Evolutionary conservation across 768 basidiomycete genomes (phyloP), one percentile per base, ranked within the genome.

Genomic region (Gymnopilus junonius): DNA sequence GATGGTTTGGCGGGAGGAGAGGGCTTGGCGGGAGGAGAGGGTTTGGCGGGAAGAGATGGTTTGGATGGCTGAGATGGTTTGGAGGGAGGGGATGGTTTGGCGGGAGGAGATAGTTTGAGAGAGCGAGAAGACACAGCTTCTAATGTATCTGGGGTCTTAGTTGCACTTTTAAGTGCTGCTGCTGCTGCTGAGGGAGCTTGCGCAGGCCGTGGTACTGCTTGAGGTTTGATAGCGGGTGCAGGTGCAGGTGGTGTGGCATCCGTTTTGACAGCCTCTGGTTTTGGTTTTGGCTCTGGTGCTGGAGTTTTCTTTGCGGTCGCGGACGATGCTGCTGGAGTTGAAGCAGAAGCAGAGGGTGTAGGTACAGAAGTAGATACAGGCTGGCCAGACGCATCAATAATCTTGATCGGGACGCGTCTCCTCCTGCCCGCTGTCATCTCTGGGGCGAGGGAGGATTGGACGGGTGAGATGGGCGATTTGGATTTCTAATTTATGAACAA

Each of bases 391-490:
- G 75, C 64, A 27, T 89, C 87, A 3, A 90, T 72, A 25, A 90
- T 85, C 43, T 80, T 77, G 37, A 90, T 90, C 0, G 90, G 90
- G 11, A 92, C 79, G 20, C 88, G 84, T 42, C 88, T 81, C 25
- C 86, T 81, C 69, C 79, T 82, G 8, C 79, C 75, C 15, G 54
- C 63, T 34, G 54, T 61, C 6, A 37, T 23, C 8, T 21, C 58
- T 31, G 55, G 54, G 55, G 61, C 63, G 53, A 65, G 62, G 56
- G 67, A 54, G 5, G 70, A 59, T 27, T 59, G 53, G 42, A 67
- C 56, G 31, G 57, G 23, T 65, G 58, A 59, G 64, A 65, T 42
- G 63, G 68, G n/a, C 66, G 71, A 23, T 65, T 66, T 70, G 39
- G 68, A 57, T 70, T 76, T 79, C 77, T 75, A n/a, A 17, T 50